phyloP scores from a whole-genome alignment of 192 early-diverging fungal genomes.

The Coemansia sp. region DNA sequence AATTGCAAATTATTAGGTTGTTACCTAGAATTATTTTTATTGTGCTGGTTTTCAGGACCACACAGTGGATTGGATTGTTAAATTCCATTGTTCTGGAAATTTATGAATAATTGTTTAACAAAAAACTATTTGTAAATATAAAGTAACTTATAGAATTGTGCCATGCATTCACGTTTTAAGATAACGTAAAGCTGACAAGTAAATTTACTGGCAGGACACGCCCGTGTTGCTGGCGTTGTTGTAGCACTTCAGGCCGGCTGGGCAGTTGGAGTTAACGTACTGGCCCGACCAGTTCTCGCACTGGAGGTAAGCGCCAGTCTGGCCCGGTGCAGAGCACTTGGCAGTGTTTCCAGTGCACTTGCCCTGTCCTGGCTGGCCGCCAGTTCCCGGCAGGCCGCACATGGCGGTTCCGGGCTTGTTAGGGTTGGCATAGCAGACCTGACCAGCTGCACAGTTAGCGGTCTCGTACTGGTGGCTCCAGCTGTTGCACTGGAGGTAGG shows the following conservation, averaged over 20 bases:
- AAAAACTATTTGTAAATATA: background rate
- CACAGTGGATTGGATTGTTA: no score
- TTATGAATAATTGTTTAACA: background rate
- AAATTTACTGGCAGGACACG: slow-evolving; percentile 33
- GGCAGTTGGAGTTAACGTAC: slow-evolving; percentile 38
- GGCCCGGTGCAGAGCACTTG: slow-evolving; percentile 35
- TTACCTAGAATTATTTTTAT: no score
- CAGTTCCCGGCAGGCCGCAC: slow-evolving; percentile 48
- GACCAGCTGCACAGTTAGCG: slow-evolving; percentile 34
- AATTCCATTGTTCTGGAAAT: no score
- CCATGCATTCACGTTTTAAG: background rate
- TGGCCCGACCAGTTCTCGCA: slow-evolving; percentile 50
- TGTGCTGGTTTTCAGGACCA: background rate
- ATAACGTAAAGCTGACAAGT: background rate
- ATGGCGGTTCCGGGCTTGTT: slow-evolving; percentile 37
- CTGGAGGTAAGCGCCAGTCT: slow-evolving; percentile 36
- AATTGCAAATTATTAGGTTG: no score
- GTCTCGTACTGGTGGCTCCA: slow-evolving; percentile 29
- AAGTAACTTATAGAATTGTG: background rate
- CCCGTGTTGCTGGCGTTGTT: slow-evolving; percentile 26
- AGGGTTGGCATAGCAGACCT: slow-evolving; percentile 55
- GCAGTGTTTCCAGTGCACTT: slow-evolving; percentile 44
- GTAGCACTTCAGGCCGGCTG: slow-evolving; percentile 47
- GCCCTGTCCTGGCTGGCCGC: slow-evolving; percentile 30
- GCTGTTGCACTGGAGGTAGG: slow-evolving; percentile 55